Base-by-base conservation (phyloP, 441 rosid species). In the Arabidopsis hybrid region DNA sequence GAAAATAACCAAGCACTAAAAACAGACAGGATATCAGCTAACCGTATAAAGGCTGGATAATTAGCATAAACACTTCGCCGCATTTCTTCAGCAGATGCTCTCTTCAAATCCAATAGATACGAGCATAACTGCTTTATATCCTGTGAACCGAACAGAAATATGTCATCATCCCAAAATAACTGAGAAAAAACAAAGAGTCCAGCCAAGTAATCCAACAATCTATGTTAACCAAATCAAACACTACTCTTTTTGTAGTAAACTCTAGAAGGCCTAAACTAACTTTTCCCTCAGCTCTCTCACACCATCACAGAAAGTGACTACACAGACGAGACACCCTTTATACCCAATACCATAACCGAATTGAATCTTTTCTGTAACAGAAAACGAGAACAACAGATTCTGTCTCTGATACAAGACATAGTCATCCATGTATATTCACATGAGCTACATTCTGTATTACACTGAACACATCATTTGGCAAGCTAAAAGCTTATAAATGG, bases 51-150 rank as follows among this genome's bases (percentile, higher is more conserved):
- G 55, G 99, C 97, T 7, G 99, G 68, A 72, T 93, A 96, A 78
- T 96, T 96, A 60, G 99, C 99, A 79, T 92, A 96, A 7, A 96
- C 99, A 75, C 98, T 96, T 78, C 83, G 91, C 13, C 99, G 88
- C 99, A 96, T 93, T 86, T 93, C 99, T 75, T 96, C 99, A 5
- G 99, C 98, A 8, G 99, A 96, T 67, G 89, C 92, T 88, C 80
- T 92, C 89, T 96, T 96, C 87, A 96, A 83, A 84, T 92, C 98
- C 85, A 96, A 69, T 65, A 93, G 87, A 79, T 85, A 76, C 1
- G 96, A 86, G 74, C 97, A 91, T 60, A 93, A 76, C 56, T 91
- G 94, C 78, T 83, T 88, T 72, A 92, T 80, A 83, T 96, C 99
- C 99, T 92, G 85, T 11, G 2, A 79, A 38, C 49, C 40, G 40